A percentile compares a stretch with the other conserved stretches of the same genome.
These are phyloP conservation scores for Crepidotus sp. DNA, from an alignment of 1,284 basidiomycete species.

Conservation along the genomic window DNA sequence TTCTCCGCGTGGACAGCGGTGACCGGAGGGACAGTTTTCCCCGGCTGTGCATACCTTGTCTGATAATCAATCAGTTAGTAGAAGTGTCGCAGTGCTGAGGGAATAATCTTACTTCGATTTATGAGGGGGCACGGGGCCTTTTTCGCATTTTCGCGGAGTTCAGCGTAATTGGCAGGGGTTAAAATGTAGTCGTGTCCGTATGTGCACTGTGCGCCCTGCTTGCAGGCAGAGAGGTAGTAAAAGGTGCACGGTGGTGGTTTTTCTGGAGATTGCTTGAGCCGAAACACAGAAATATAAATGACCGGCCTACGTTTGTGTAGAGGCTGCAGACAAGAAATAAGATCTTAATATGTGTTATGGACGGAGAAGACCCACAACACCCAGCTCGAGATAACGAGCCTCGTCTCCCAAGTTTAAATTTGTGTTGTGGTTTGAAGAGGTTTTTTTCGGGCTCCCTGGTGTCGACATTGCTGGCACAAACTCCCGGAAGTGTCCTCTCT, in stretches of 20 bases:
- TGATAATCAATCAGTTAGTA: conserved; percentile 30
- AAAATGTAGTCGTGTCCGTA: conserved; percentile 53
- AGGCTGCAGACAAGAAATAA: neutral
- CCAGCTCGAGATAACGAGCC: conserved; percentile 4
- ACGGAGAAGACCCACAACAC: conserved; percentile 20
- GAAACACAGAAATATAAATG: neutral
- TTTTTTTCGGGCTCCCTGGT: conserved; percentile 11
- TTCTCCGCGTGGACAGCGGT: conserved; percentile 39
- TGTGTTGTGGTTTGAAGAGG: conserved; percentile 1
- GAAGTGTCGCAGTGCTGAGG: neutral
- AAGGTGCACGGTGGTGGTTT: conserved; percentile 54
- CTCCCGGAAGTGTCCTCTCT: conserved; percentile 5
- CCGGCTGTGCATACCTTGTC: conserved; percentile 35
- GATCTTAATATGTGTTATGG: conserved; percentile 17
- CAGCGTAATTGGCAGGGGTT: conserved; percentile 38
- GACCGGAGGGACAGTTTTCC: conserved; percentile 54
- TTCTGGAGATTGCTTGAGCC: conserved; percentile 27
- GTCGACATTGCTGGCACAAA: conserved; percentile 10
- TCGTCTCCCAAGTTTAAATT: conserved; percentile 1
- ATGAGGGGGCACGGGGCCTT: conserved; percentile 48
- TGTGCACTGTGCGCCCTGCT: conserved; percentile 19
- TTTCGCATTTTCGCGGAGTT: conserved; percentile 45
- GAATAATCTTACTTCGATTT: conserved; percentile 35
- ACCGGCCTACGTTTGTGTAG: conserved; percentile 4
- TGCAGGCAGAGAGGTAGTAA: conserved; percentile 47